A percentile compares a stretch with the other conserved stretches of the same genome.
Conservation (phyloP, 2,329 filamentous ascomycete species). For the Monosporascus ibericus region DNA sequence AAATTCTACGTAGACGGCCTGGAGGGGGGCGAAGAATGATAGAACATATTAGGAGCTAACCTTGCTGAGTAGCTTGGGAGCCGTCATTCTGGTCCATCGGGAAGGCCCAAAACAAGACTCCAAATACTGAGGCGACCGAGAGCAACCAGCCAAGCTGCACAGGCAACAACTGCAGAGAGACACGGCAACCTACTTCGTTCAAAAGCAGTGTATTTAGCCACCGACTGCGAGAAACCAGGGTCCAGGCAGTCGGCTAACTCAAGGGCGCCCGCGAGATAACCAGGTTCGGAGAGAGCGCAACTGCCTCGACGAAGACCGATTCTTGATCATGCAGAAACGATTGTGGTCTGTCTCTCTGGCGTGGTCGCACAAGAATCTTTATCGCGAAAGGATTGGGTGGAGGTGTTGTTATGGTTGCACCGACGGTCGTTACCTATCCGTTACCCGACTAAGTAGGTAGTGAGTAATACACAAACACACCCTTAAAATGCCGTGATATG, state of each 20-base stretch:
- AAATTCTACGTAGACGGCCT: background rate
- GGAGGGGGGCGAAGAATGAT: background rate
- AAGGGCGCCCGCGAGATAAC: constrained; percentile 2
- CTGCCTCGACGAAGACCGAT: constrained; percentile 3
- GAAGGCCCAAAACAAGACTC: background rate
- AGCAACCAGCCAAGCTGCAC: background rate
- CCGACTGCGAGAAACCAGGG: constrained; percentile 17
- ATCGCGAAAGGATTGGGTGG: constrained; percentile 1
- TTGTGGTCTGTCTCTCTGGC: background rate
- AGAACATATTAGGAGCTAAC: constrained; percentile 11
- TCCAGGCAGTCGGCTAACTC: constrained; percentile 18
- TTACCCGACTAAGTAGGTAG: too few species aligned
- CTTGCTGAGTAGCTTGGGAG: constrained; percentile 27
- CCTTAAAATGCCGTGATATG: constrained; percentile 1
- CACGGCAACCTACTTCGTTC: constrained; percentile 2
- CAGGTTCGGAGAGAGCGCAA: constrained; percentile 6
- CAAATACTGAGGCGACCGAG: background rate
- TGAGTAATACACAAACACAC: too few species aligned
- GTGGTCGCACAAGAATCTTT: background rate
- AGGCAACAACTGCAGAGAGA: background rate
- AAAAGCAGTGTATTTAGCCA: constrained; percentile 1
- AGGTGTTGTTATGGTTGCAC: constrained; percentile 10
- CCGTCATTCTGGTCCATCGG: constrained; percentile 24
- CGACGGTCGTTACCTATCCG: constrained; percentile 5
- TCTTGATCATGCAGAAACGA: constrained; percentile 10